Evolutionary conservation across 2,329 filamentous ascomycete genomes (phyloP), one percentile per base, ranked within the genome.

Genomic region (Ramichloridium luteum): DNA sequence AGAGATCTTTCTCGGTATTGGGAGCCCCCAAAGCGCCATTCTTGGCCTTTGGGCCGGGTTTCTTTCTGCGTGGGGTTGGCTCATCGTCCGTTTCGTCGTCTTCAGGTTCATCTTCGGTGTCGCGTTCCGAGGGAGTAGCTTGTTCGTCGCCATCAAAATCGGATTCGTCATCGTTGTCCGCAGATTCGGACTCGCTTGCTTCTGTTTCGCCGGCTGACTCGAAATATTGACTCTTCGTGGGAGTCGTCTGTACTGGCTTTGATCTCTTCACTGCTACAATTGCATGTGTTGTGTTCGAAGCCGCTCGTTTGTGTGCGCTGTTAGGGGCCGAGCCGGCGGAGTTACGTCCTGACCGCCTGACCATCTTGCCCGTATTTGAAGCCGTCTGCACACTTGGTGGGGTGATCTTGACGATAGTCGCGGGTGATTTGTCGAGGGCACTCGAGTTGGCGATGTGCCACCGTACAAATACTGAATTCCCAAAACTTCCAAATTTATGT

Each of bases 151-250:
- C 53, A 9, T 31, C 30, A 26, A 58, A 55, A 32, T 27, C 22
- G 13, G 26, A 20, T 8, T 30, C 38, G 12, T 39, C 37, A 4
- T 39, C 34, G 11, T 41, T 43, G 11, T 43, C 34, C 4, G 51
- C 48, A 9, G 47, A 50, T 5, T 51, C 49, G 18, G 46, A 45
- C 32, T 57, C 51, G 12, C 52, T 50, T 28, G 56, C 56, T 13
- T 32, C 30, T n/a, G 27, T 30, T 6, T 45, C 44, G 4, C 40
- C 36, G 10, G 43, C 40, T 6, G 26, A 17, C 4, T 47, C 38
- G 37, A 70, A 70, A 44, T 69, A 68, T 44, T 62, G 64, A 53
- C 65, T 69, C 46, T 61, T 66, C 37, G 57, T 65, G 4, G 61
- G 48, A 8, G 64, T 66, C 9, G 43, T 32, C 10, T 43, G 40